Evolutionary conservation across 2,329 filamentous ascomycete genomes (phyloP), one percentile per base, ranked within the genome.

Genomic region (Xylaria sp.): DNA sequence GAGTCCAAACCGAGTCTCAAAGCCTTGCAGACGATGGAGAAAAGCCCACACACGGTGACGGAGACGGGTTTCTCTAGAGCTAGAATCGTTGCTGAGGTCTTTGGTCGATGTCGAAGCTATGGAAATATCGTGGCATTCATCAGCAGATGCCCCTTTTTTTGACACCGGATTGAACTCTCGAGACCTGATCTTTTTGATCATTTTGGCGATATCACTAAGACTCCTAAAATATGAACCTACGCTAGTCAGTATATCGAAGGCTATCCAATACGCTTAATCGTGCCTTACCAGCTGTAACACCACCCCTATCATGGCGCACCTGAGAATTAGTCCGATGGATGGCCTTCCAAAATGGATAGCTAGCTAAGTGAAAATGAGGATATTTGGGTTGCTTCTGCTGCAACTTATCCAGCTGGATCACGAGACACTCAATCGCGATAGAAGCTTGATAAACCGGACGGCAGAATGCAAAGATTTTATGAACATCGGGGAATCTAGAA

Each of bases 221-320:
- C 82, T 84, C 57, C 77, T 77, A 48, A 83, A 81, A 67, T 84
- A 85, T 3, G 77, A 76, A 60, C 78, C 76, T 74, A 68, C 41
- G 41, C 23, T 23, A 10, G 60, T 72, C n/a, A 73, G 62, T n/a
- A 45, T 53, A 45, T 64, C 18, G n/a, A 56, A 46, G 23, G 25
- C 3, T 41, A 1, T 30, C 18, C 23, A 20, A 1, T 23, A 41
- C 12, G 23, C 52, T 39, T n/a, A 20, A 23, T 61, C 15, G 9
- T 74, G 74, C 32, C 72, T 80, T 78, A 74, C 85, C 85, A 5
- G 86, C 86, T 4, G 86, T 87, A 23, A 87, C 80, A 28, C 86
- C 86, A 20, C 87, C 87, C 67, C 86, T 81, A 72, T 89, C 87
- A 70, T 89, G 87, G 36, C 86, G 80, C 4, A 89, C 86, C 70